These are phyloP conservation scores for Trichophyton verrucosum DNA, from an alignment of 2,329 filamentous ascomycete genomes.

Conservation along the genomic window DNA sequence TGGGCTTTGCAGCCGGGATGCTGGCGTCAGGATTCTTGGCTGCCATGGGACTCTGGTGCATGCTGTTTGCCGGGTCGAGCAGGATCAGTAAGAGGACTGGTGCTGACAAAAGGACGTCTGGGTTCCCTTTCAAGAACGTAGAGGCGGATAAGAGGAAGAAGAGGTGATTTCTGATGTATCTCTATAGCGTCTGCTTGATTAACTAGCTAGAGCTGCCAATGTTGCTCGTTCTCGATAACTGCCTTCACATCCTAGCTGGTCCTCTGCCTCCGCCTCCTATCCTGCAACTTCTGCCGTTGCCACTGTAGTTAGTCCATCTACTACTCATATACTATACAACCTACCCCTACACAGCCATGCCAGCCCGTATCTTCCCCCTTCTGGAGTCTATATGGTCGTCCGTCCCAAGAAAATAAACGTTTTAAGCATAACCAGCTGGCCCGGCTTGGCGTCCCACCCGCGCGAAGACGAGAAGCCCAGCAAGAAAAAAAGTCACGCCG, in stretches of 20 bases:
- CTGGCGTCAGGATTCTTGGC: conserved; percentile 46
- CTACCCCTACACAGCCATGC: not conserved
- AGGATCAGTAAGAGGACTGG: conserved; percentile 48
- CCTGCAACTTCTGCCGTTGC: no score
- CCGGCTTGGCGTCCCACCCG: not conserved
- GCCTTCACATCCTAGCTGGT: not conserved
- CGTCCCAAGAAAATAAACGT: conserved; percentile 20
- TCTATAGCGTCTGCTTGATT: not conserved
- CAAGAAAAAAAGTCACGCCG: conserved; percentile 10
- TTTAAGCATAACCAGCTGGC: not conserved
- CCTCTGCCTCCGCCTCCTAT: not conserved
- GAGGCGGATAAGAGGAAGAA: conserved; percentile 41
- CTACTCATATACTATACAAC: not conserved
- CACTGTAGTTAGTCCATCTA: no score
- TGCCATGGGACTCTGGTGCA: conserved; percentile 52
- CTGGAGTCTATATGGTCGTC: not conserved
- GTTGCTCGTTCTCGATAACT: no score
- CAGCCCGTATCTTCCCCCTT: no score
- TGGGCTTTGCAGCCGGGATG: conserved; percentile 50
- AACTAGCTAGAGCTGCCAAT: no score
- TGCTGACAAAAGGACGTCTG: conserved; percentile 53
- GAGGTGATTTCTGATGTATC: not conserved
- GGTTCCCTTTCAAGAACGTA: conserved; percentile 52
- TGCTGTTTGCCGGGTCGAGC: conserved; percentile 47
- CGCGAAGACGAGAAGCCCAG: not conserved